These are phyloP conservation scores for Prunus salicina DNA, from an alignment of 306 rosid genomes.

Conservation along the genomic window DNA sequence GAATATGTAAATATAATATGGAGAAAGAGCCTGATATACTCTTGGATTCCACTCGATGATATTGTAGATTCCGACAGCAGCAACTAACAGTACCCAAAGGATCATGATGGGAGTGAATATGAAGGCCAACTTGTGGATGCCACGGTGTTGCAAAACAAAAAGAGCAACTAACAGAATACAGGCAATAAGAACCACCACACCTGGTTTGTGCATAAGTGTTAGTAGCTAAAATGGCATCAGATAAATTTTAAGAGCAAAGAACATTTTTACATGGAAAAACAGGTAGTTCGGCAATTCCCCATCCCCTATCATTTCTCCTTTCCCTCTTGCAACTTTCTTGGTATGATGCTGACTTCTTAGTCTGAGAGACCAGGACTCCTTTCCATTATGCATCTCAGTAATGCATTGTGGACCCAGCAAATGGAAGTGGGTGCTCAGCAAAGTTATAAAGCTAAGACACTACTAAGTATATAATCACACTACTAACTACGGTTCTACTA, in stretches of 20 bases:
- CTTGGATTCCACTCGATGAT: constrained; percentile 70
- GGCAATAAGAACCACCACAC: constrained; percentile 54
- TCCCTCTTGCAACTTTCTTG: not conserved
- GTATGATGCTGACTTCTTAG: not conserved
- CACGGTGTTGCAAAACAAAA: constrained; percentile 83
- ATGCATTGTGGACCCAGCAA: not conserved
- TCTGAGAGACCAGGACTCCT: not conserved
- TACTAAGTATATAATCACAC: too few species aligned
- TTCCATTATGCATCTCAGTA: not conserved
- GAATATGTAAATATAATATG: constrained; percentile 68
- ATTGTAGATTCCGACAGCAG: constrained; percentile 72
- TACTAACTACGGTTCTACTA: not conserved
- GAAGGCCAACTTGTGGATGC: constrained; percentile 69
- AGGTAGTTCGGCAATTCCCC: not conserved
- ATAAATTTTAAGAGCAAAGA: not conserved
- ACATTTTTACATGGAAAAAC: not conserved
- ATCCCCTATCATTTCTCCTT: not conserved
- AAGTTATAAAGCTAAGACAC: not conserved
- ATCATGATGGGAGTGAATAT: constrained; percentile 67
- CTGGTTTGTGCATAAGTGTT: constrained; percentile 37
- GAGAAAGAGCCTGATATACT: constrained; percentile 77
- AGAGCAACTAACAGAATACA: constrained; percentile 62
- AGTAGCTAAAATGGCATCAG: constrained; percentile 15
- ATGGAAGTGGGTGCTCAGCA: constrained; percentile 3
- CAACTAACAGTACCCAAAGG: constrained; percentile 66